Evolutionary conservation across 2,329 filamentous ascomycete genomes (phyloP).

Genomic region (Pyrenophora teres): DNA sequence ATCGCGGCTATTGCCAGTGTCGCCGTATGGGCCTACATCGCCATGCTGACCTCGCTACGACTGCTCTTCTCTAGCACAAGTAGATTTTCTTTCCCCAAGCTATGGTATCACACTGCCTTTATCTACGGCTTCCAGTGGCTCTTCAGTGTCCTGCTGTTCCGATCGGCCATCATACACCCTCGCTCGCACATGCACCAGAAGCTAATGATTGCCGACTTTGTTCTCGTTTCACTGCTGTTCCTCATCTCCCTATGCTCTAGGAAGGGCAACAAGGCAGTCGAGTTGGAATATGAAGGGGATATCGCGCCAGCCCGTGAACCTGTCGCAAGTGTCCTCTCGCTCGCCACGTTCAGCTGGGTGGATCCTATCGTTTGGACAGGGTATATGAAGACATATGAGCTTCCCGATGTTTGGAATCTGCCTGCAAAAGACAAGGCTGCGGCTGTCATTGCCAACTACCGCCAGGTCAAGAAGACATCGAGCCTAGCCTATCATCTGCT

Average conservation of each 20-base stretch:
- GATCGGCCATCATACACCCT: constrained; percentile 81
- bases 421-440: constrained; percentile 86
- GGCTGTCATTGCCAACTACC: constrained; percentile 77
- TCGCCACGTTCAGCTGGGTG: constrained; percentile 88
- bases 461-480: constrained; percentile 81
- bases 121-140: constrained; percentile 86
- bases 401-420: constrained; percentile 90
- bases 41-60: constrained; percentile 73
- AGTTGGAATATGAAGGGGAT: constrained; percentile 86
- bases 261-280: constrained; percentile 87
- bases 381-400: constrained; percentile 81
- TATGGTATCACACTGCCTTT: constrained; percentile 92
- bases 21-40: constrained; percentile 78
- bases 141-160: constrained; percentile 75
- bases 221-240: constrained; percentile 73
- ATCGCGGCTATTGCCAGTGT: constrained; percentile 70
- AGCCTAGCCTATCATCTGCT: constrained; percentile 79
- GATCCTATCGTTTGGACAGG: constrained; percentile 88
- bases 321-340: constrained; percentile 83
- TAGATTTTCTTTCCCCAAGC: constrained; percentile 68
- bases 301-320: constrained; percentile 87
- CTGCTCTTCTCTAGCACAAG: constrained; percentile 65
- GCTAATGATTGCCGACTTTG: constrained; percentile 75
- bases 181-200: constrained; percentile 65
- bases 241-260: constrained; percentile 78